Base-by-base conservation (phyloP, 2,329 filamentous ascomycete species). In the Sclerotinia nivalis region DNA sequence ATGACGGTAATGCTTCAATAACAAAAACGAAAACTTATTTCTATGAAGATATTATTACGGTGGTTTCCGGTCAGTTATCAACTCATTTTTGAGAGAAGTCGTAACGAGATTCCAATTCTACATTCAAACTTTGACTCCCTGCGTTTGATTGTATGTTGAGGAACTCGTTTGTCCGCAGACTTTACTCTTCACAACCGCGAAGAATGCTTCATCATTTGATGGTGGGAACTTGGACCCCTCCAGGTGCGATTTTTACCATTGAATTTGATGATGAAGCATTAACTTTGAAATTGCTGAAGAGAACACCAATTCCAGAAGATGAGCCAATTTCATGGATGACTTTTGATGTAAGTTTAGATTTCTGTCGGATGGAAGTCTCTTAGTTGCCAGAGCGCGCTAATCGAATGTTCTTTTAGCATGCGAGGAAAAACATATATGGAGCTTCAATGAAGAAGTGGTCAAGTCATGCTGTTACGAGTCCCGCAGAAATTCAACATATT, bases 321-420 rank as follows among this genome's bases (percentile, higher is more conserved):
- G 92, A 97, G 81, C 92, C 93, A 10, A 96, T 97, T 74, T 96
- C 93, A 71, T 97, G 93, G 93, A 95, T 97, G 91, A 90, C 92
- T 22, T 95, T 96, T 77, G 91, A 93, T 79, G 92, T 93, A 83
- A 82, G 90, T 77, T 22, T n/a, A 28, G 15, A 52, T 50, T 43
- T 9, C 52, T 49, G 55, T 70, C 59, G 72, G 64, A 71, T 75
- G 76, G 62, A 76, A 37, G 50, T 22, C 34, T 43, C 37, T 25
- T 34, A 15, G 18, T 40, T 52, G 47, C 12, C n/a, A 52, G 40
- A 18, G 34, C 34, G 28, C 9, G 61, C 47, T 65, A 15, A 65
- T n/a, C 4, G 15, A 22, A 15, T 28, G 65, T 5, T 7, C 47
- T 71, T 69, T 22, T 67, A 95, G 90, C 92, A 96, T 81, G 83